Conservation (phyloP, 768 basidiomycete species). For the Lanmaoa rubissima region DNA sequence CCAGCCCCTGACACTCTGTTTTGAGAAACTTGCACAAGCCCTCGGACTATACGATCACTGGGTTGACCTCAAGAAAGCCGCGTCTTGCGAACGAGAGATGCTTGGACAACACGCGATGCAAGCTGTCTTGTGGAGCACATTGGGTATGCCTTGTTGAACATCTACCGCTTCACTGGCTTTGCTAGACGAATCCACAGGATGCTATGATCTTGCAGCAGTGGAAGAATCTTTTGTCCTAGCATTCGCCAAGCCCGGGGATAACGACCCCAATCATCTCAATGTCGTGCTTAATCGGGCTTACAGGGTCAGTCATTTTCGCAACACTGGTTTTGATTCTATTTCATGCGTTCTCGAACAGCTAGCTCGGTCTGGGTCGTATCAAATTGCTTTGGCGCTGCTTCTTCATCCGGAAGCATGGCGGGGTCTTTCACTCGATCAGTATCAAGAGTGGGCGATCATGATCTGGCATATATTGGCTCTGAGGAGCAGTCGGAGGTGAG, state of each 20-base stretch:
- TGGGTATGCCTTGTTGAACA: conserved; percentile 44
- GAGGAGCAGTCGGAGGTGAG: conserved; percentile 66
- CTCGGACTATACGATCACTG: conserved; percentile 70
- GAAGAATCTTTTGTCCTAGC: conserved; percentile 71
- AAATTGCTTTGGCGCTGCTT: conserved; percentile 57
- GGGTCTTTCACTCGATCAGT: conserved; percentile 61
- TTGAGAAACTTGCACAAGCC: conserved; percentile 65
- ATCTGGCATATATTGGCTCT: conserved; percentile 77
- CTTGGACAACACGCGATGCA: conserved; percentile 75
- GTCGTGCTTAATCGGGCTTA: conserved; percentile 66
- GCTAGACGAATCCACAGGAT: conserved; percentile 46
- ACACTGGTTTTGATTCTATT: conserved; percentile 4
- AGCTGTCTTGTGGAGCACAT: conserved; percentile 66
- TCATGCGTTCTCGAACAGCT: conserved; percentile 39
- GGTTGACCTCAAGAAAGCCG: conserved; percentile 53
- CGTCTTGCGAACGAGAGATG: conserved; percentile 55
- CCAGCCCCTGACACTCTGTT: conserved; percentile 68
- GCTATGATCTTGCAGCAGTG: conserved; percentile 56
- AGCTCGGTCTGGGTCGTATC: conserved; percentile 68
- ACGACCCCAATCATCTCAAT: conserved; percentile 61
- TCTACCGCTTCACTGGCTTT: not conserved
- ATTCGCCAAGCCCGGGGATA: conserved; percentile 56
- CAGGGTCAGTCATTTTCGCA: conserved; percentile 42
- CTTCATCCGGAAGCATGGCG: conserved; percentile 71
- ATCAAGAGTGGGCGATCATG: conserved; percentile 69